These are phyloP conservation scores for Daldinia sp. DNA, from an alignment of 2,329 filamentous ascomycete species.

Conservation along the genomic window DNA sequence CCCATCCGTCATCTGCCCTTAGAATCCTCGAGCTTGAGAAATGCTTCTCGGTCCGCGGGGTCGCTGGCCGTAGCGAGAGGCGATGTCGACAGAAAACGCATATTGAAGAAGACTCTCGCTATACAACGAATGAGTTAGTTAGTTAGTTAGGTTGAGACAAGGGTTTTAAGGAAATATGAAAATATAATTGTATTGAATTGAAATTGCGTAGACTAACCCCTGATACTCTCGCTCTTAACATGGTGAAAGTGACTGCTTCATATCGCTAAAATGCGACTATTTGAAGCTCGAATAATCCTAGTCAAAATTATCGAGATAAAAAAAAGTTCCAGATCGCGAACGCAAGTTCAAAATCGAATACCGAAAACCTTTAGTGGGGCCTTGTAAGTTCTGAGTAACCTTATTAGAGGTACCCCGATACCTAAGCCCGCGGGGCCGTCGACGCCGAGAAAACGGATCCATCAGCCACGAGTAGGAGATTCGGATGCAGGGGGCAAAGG, in stretches of 20 bases:
- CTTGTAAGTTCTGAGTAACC: not conserved
- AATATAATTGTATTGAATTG: not conserved
- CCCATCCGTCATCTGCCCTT: conserved; percentile 38
- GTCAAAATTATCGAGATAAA: conserved; percentile 8
- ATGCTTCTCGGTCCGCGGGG: conserved; percentile 30
- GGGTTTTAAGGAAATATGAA: conserved; percentile 1
- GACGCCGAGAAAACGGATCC: conserved; percentile 3
- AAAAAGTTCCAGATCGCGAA: conserved; percentile 25
- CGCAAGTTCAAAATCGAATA: conserved; percentile 20
- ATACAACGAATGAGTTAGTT: conserved; percentile 17
- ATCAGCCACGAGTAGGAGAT: not conserved
- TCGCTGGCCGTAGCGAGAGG: conserved; percentile 38
- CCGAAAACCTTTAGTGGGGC: conserved; percentile 29
- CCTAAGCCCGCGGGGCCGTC: conserved; percentile 5
- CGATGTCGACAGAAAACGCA: conserved; percentile 50
- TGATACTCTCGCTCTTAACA: conserved; percentile 50
- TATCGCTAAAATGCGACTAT: conserved; percentile 40
- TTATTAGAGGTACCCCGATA: not conserved
- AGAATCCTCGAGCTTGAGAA: conserved; percentile 41
- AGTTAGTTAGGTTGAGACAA: conserved; percentile 3
- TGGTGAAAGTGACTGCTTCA: conserved; percentile 42
- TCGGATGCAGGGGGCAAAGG: not conserved
- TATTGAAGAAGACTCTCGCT: conserved; percentile 51
- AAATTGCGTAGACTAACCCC: conserved; percentile 41
- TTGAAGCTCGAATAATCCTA: conserved; percentile 28